Evolutionary conservation across 257 asterid species (phyloP), one percentile per base, ranked within the genome.

Genomic region (Gynochthodes officinalis): DNA sequence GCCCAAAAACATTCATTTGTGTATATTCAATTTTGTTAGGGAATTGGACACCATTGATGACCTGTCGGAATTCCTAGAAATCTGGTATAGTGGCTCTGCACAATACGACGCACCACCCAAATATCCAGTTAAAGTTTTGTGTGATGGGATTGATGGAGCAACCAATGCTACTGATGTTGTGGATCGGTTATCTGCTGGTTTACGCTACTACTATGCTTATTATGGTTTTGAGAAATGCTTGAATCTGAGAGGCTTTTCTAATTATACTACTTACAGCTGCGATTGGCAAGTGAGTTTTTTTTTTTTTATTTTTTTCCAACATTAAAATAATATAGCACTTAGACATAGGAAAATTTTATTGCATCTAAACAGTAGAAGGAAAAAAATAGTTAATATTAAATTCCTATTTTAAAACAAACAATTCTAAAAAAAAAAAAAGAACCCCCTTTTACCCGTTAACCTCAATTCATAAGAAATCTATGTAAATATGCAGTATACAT

Each of bases 161-260:
- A 46, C 32, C 3, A n/a, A 74, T 23, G 73, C 46, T 64, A 65
- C 67, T 10, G 73, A 74, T 54, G 43, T 66, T 3, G 8, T 74
- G 30, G 78, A 46, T 9, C 58, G 57, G 58, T 53, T 74, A 52
- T 65, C 39, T 53, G 72, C 67, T 13, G 78, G n/a, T n/a, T n/a
- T n/a, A n/a, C n/a, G n/a, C n/a, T n/a, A n/a, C n/a, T n/a, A n/a
- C n/a, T n/a, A 59, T 30, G 40, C 64, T 33, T 30, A 27, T 48
- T 67, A 15, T 30, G 60, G 72, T 7, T 7, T 5, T 10, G 12
- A 49, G 1, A 1, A 7, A 21, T 67, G 60, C 60, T 10, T 4
- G 8, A 19, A 67, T 18, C 4, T 48, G 13, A 32, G 25, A 1
- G 66, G 66, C 23, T 50, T 2, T 16, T 32, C 44, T 12, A 0